Percentiles rank a stretch among this genome's conserved stretches.
Conservation (phyloP, 805 yeast genomes). For the Groenewaldozyma salmanticensis region DNA sequence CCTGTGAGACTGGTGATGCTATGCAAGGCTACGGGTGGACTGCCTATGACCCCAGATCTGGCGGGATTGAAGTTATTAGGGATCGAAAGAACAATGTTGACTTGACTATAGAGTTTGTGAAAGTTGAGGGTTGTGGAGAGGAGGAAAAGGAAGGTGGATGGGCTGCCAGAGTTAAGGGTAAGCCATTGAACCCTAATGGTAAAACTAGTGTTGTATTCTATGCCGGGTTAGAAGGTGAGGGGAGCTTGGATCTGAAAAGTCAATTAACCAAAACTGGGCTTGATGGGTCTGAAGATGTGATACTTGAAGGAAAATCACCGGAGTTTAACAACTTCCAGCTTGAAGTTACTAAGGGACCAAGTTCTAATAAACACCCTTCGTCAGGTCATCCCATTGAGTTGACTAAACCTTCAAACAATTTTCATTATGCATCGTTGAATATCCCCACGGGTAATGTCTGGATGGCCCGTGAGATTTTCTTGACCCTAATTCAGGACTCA, state of each 20-base stretch:
- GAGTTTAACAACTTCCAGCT: conserved; percentile 62
- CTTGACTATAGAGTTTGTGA: conserved; percentile 65
- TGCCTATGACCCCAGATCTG: conserved; percentile 76
- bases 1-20: conserved; percentile 63
- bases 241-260: conserved; percentile 24
- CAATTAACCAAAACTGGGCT: conserved; percentile 19
- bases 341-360: conserved; percentile 47
- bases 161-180: conserved; percentile 66
- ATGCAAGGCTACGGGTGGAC: conserved; percentile 75
- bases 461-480: conserved; percentile 69
- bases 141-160: conserved; percentile 48
- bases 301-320: conserved; percentile 43
- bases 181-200: conserved; percentile 37
- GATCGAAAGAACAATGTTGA: conserved; percentile 58
- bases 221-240: conserved; percentile 62
- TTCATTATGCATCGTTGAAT: conserved; percentile 58
- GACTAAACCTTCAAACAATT: conserved; percentile 26
- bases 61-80: conserved; percentile 69
- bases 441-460: conserved; percentile 68
- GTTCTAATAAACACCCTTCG: conserved; percentile 30
- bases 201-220: conserved; percentile 66
- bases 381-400: conserved; percentile 41
- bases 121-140: conserved; percentile 26
- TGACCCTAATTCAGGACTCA: conserved; percentile 61
- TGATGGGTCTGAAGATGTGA: conserved; percentile 23